phyloP scores from a whole-genome alignment of 805 yeast genomes.

The Schwanniomyces vanrijiae region DNA sequence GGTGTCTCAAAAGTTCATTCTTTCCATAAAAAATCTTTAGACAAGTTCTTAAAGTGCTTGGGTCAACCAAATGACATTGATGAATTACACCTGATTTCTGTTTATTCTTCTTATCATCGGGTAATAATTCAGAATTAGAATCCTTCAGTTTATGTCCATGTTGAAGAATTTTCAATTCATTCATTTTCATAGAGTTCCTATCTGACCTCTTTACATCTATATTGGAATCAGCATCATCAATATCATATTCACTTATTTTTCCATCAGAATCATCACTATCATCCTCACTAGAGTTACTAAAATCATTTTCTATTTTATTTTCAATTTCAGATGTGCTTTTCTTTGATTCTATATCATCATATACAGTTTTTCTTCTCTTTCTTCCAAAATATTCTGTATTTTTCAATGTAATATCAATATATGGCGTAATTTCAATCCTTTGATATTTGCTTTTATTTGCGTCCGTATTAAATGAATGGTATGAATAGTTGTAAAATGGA shows the following conservation, averaged over 20 bases:
- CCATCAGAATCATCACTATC: slow-evolving; percentile 1
- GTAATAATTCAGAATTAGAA: background rate
- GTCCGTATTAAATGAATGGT: slow-evolving; percentile 33
- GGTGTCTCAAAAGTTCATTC: slow-evolving; percentile 43
- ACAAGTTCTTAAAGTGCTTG: slow-evolving; percentile 30
- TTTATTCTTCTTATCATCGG: slow-evolving; percentile 12
- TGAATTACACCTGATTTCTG: slow-evolving; percentile 31
- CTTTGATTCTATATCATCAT: background rate
- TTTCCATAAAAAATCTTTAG: slow-evolving; percentile 43
- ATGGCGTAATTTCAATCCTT: slow-evolving; percentile 30
- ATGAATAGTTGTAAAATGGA: slow-evolving; percentile 46
- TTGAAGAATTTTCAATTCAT: background rate
- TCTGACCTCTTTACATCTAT: background rate
- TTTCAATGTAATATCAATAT: slow-evolving; percentile 35
- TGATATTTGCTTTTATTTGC: slow-evolving; percentile 24
- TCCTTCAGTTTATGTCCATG: slow-evolving; percentile 2
- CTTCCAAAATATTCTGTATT: slow-evolving; percentile 10
- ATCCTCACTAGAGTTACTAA: background rate
- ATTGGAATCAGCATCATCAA: background rate
- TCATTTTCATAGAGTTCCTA: background rate
- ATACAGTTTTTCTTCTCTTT: slow-evolving; percentile 2
- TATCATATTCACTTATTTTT: background rate
- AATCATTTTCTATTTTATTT: background rate
- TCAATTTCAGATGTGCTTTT: background rate
- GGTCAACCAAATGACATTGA: slow-evolving; percentile 41